These are phyloP conservation scores for Polyporus tsugae DNA, from an alignment of 1,284 basidiomycete genomes.

Conservation along the genomic window DNA sequence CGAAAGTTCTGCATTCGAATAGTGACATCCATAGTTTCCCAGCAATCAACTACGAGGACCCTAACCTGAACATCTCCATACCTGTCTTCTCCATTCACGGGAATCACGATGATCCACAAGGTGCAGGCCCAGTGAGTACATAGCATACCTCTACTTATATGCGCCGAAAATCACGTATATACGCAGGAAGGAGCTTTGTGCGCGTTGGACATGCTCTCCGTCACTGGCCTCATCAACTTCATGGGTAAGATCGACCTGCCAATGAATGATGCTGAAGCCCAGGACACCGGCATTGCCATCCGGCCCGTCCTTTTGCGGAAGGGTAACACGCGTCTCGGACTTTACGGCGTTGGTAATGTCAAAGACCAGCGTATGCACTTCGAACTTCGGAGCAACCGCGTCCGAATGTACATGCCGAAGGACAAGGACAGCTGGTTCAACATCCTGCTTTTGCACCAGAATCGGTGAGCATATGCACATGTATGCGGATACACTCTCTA, in stretches of 20 bases:
- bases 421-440: conserved; percentile 97
- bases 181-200: conserved; percentile 91
- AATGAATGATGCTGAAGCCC: conserved; percentile 68
- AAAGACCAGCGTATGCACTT: conserved; percentile 97
- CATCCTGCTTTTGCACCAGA: conserved; percentile 93
- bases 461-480: conserved; percentile 69
- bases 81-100: conserved; percentile 99
- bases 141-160: conserved; percentile 3
- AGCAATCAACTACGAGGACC: conserved; percentile 97
- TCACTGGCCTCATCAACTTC: conserved; percentile 95
- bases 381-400: conserved; percentile 92
- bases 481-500: not conserved
- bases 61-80: conserved; percentile 93
- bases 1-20: conserved; percentile 13
- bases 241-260: conserved; percentile 92
- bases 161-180: not conserved
- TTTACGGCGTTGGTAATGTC: conserved; percentile 98
- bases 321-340: conserved; percentile 84
- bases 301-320: conserved; percentile 91
- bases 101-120: conserved; percentile 99
- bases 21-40: conserved; percentile 76
- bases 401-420: conserved; percentile 94
- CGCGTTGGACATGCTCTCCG: conserved; percentile 94
- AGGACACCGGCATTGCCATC: conserved; percentile 83
- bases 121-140: conserved; percentile 82